Conservation (phyloP, 2,329 filamentous ascomycete species). For the Acrocalymma vagum region DNA sequence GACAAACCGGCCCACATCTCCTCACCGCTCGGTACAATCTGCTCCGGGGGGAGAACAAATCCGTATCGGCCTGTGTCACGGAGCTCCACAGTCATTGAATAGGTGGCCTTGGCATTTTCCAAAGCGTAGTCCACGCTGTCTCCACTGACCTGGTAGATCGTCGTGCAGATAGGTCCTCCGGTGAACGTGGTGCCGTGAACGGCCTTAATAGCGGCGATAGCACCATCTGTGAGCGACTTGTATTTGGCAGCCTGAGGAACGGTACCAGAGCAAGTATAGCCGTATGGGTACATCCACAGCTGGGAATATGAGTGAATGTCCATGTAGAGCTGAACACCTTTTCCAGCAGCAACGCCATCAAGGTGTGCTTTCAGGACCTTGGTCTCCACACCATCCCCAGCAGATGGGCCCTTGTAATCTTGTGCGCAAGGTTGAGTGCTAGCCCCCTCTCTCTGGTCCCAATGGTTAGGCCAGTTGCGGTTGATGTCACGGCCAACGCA, state of each 20-base stretch:
- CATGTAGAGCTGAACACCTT: conserved; percentile 68
- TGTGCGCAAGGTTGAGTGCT: conserved; percentile 46
- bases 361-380: conserved; percentile 58
- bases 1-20: conserved; percentile 57
- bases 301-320: conserved; percentile 69
- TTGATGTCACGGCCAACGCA: conserved; percentile 51
- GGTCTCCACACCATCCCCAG: conserved; percentile 46
- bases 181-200: conserved; percentile 58
- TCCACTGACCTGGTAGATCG: conserved; percentile 67
- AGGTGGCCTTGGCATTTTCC: conserved; percentile 52
- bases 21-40: conserved; percentile 57
- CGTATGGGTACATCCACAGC: conserved; percentile 63
- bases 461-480: conserved; percentile 50
- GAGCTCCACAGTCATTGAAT: conserved; percentile 59
- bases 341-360: conserved; percentile 51
- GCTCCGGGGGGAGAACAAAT: conserved; percentile 58
- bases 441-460: conserved; percentile 41
- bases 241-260: conserved; percentile 59
- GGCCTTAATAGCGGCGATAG: conserved; percentile 63
- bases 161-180: conserved; percentile 63
- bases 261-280: conserved; percentile 63
- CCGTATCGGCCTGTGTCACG: conserved; percentile 59
- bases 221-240: conserved; percentile 58
- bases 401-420: conserved; percentile 45
- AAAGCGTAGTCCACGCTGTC: conserved; percentile 55